A percentile compares a stretch with the other conserved stretches of the same genome.
These are phyloP conservation scores for Pontederia paniculata DNA, from an alignment of 176 grass and related monocot genomes.

Conservation along the genomic window DNA sequence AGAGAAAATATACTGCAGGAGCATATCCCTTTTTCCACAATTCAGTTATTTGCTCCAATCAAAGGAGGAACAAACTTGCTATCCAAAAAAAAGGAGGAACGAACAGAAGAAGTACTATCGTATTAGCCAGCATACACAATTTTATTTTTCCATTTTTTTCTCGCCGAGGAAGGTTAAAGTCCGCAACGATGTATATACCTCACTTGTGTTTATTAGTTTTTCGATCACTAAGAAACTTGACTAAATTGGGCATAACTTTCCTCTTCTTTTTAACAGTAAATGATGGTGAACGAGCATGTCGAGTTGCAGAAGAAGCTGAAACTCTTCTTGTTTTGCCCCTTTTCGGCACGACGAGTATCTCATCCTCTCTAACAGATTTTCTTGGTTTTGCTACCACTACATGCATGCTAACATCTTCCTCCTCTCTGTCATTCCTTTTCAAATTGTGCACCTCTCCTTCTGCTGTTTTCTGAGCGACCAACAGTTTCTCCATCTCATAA, in stretches of 20 bases:
- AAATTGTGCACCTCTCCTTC: slow-evolving; percentile 30
- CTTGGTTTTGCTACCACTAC: slow-evolving; percentile 21
- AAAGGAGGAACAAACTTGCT: too few relatives aligned
- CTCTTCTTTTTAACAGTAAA: slow-evolving; percentile 68
- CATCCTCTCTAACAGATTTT: slow-evolving; percentile 26
- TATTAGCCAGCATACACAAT: too few relatives aligned
- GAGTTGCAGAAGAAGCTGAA: slow-evolving; percentile 21
- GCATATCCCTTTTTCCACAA: too few relatives aligned
- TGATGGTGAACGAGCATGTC: slow-evolving; percentile 41
- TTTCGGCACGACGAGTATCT: slow-evolving; percentile 27
- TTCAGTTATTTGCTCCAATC: too few relatives aligned
- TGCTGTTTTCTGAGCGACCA: slow-evolving; percentile 17
- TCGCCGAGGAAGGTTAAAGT: too few relatives aligned
- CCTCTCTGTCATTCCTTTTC: slow-evolving; percentile 18
- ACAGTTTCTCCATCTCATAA: slow-evolving; percentile 20
- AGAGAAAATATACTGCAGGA: too few relatives aligned
- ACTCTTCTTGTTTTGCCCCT: slow-evolving; percentile 24
- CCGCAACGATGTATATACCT: neutral
- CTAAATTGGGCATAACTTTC: slow-evolving; percentile 60
- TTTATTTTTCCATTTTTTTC: too few relatives aligned
- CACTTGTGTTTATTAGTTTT: neutral
- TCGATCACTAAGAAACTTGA: slow-evolving; percentile 51
- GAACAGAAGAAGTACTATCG: too few relatives aligned
- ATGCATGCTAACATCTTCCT: slow-evolving; percentile 17
- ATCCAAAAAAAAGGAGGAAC: too few relatives aligned